Base-by-base conservation (phyloP, 2,329 filamentous ascomycete genomes). In the Fusarium fracticaudum region DNA sequence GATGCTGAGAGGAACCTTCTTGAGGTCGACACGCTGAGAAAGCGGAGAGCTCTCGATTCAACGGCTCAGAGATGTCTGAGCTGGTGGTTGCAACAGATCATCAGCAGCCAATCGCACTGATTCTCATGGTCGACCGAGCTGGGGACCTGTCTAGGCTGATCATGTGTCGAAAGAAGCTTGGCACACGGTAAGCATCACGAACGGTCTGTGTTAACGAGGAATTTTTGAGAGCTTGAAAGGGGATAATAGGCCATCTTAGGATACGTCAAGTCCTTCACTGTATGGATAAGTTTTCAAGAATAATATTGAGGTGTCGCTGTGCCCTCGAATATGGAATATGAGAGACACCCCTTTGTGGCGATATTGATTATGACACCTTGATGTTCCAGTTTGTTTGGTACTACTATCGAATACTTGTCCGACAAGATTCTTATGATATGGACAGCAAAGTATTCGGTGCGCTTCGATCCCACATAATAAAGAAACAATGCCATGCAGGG, bases 101-200 rank as follows among this genome's bases (percentile, higher is more conserved):
- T 45, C 53, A 61, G 64, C 63, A 71, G 68, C 76, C 76, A 78
- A 77, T 77, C 66, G 67, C 71, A 58, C 67, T 31, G 60, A 50
- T 50, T 62, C 57, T 60, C 54, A 64, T 74, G 60, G 75, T 69
- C 50, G 69, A 75, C 64, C 69, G 63, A 76, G 60, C 72, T 60
- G 45, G 60, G 68, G 61, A 73, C 61, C 71, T 73, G 59, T 73
- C 70, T 61, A 53, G 54, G 50, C 33, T 73, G 71, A 74, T 74
- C 71, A 73, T 73, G 71, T 71, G 71, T 67, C 67, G 38, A 74
- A 54, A 71, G 67, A 58, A 74, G 48, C 71, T 73, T 60, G 67
- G 40, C 71, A 58, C 67, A 73, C 57, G 47, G 63, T 63, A 67
- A 62, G 61, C 57, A 68, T 31, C 68, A 59, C 26, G 35, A 55